These are phyloP conservation scores for Alliaria petiolata DNA, from an alignment of 345 rosid genomes.

Conservation along the genomic window DNA sequence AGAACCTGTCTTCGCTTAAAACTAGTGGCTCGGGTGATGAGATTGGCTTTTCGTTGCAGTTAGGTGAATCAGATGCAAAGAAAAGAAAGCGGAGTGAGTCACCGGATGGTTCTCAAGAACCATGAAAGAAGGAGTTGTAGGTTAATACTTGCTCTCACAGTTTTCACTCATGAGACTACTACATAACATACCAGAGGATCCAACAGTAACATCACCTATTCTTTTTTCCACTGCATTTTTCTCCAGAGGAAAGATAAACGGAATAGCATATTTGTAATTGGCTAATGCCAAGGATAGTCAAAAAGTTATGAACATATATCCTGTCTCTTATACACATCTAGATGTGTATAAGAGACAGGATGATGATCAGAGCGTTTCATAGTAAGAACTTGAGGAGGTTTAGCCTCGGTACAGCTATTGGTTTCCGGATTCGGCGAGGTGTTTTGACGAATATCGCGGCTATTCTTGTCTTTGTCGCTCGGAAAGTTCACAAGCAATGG, in stretches of 20 bases:
- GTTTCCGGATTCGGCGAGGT: constrained; percentile 65
- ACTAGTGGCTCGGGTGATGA: constrained; percentile 47
- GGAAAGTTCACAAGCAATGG: constrained; percentile 83
- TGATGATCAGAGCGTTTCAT: constrained; percentile 83
- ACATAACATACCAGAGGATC: too few species aligned
- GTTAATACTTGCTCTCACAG: constrained; percentile 2
- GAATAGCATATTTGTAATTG: constrained; percentile 10
- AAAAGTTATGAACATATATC: constrained; percentile 5
- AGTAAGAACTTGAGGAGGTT: constrained; percentile 71
- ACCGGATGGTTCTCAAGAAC: constrained; percentile 3
- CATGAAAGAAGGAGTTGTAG: background rate
- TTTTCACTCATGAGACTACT: background rate
- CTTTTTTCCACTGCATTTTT: constrained; percentile 26
- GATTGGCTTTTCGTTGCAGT: constrained; percentile 56
- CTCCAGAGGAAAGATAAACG: constrained; percentile 13
- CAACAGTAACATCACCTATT: constrained; percentile 4
- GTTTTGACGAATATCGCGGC: constrained; percentile 64
- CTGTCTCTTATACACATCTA: too few species aligned
- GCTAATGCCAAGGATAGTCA: constrained; percentile 11
- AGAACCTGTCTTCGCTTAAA: constrained; percentile 55
- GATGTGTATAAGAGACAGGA: too few species aligned
- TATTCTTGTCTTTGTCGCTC: constrained; percentile 74
- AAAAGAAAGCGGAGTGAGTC: constrained; percentile 31
- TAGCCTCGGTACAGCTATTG: constrained; percentile 81
- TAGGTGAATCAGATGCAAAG: constrained; percentile 54